Evolutionary conservation across 2,329 filamentous ascomycete species (phyloP), one percentile per base, ranked within the genome.

Genomic region (Ophiocordyceps sinensis): DNA sequence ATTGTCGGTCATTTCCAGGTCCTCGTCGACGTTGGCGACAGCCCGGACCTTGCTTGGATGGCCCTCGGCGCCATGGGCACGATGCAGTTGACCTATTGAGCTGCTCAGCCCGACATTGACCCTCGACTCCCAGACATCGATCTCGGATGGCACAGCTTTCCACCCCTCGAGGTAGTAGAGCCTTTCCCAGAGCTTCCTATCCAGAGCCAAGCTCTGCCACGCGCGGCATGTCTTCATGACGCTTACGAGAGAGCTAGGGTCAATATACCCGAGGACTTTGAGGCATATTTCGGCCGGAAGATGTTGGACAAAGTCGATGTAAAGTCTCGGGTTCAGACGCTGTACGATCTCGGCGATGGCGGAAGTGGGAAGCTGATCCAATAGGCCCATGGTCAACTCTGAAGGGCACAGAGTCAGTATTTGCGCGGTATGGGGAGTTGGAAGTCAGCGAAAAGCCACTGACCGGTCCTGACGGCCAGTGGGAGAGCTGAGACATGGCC

Each of bases 261-360:
- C 83, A 39, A 98, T 78, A 54, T 87, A 91, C 14, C 82, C 80
- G 36, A 98, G 79, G 36, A 96, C 82, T 53, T 93, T 82, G 36
- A 91, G 79, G 45, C 86, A 93, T 52, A 98, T 83, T 59, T 98
- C 91, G 23, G 85, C 78, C 0, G 91, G 91, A 1, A 98, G 75
- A 52, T 85, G 79, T 47, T 77, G 68, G 35, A 94, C 78, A 41
- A 94, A 94, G 62, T 98, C 85, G 63, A 95, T 89, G 60, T 95
- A 88, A 3, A 96, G 78, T 40, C 88, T 73, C 4, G 87, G 85
- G 46, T 80, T 83, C 15, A 94, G 66, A 47, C 81, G 75, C 41
- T 88, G 76, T 37, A 94, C 85, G 41, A 95, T 84, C 36, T 81
- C 72, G 39, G 82, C 79, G 44, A 95, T 79, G 41, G 79, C 76